These are phyloP conservation scores for Penicillium lagena DNA, from an alignment of 495 filamentous ascomycete genomes.

Conservation along the genomic window DNA sequence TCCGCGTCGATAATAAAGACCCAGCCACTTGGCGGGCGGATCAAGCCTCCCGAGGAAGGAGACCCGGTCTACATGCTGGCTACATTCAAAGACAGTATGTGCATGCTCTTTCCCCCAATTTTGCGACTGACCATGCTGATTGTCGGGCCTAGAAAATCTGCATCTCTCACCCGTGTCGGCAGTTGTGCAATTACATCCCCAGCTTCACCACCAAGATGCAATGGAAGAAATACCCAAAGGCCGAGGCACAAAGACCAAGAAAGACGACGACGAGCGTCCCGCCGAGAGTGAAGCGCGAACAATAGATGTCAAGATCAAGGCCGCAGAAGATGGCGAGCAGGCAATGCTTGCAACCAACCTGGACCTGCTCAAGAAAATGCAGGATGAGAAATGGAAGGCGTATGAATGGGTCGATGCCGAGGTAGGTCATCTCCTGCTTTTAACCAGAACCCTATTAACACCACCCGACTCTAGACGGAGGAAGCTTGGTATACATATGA, in stretches of 20 bases:
- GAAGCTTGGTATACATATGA: conserved; percentile 59
- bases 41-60: conserved; percentile 48
- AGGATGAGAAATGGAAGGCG: conserved; percentile 62
- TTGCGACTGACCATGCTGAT: conserved; percentile 5
- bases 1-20: conserved; percentile 22
- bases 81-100: conserved; percentile 57
- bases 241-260: conserved; percentile 28
- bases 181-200: conserved; percentile 66
- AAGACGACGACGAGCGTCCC: conserved; percentile 39
- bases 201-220: conserved; percentile 72
- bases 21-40: conserved; percentile 61
- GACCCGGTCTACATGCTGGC: conserved; percentile 68
- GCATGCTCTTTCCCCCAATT: no score
- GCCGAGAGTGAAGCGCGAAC: conserved; percentile 49
- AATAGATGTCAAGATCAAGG: conserved; percentile 64
- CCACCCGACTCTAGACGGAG: conserved; percentile 32
- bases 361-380: conserved; percentile 50
- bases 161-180: conserved; percentile 63
- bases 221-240: conserved; percentile 42
- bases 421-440: conserved; percentile 25
- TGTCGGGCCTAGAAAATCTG: conserved; percentile 44
- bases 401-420: conserved; percentile 66
- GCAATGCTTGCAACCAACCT: conserved; percentile 41
- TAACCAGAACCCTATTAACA: conserved; percentile 9
- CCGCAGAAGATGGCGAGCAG: conserved; percentile 49